phyloP scores from a whole-genome alignment of 768 basidiomycete genomes.

The Suillus subluteus region DNA sequence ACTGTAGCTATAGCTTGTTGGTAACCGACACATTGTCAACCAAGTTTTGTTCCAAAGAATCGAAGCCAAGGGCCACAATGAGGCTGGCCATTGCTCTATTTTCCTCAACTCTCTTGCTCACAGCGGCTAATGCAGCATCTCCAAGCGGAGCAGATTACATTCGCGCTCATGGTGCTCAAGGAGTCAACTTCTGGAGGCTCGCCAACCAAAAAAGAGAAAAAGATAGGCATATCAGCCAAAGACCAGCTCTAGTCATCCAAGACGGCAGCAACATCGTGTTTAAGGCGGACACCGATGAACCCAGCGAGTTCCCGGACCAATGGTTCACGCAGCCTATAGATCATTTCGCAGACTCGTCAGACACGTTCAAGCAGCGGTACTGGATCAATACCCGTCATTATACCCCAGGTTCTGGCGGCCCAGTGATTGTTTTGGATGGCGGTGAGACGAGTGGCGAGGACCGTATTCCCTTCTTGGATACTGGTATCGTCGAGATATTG shows the following conservation, averaged over 20 bases:
- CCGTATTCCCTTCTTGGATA: constrained; percentile 56
- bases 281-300: constrained; percentile 16
- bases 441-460: constrained; percentile 90
- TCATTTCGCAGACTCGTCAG: constrained; percentile 63
- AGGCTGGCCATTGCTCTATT: constrained; percentile 1
- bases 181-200: constrained; percentile 68
- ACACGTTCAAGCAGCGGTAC: constrained; percentile 85
- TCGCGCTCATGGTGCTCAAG: constrained; percentile 47
- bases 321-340: constrained; percentile 88
- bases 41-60: neutral
- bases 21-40: neutral
- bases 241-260: constrained; percentile 27
- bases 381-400: constrained; percentile 91
- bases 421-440: constrained; percentile 89
- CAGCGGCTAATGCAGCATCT: constrained; percentile 2
- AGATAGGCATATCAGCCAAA: constrained; percentile 15
- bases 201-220: constrained; percentile 27
- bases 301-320: constrained; percentile 53
- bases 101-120: neutral
- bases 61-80: neutral
- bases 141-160: constrained; percentile 6
- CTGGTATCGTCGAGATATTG: constrained; percentile 86
- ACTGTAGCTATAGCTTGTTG: neutral
- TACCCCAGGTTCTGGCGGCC: constrained; percentile 66
- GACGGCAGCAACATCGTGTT: constrained; percentile 19